phyloP scores from a whole-genome alignment of 179 eudicot species.

The Nepenthes alata region DNA sequence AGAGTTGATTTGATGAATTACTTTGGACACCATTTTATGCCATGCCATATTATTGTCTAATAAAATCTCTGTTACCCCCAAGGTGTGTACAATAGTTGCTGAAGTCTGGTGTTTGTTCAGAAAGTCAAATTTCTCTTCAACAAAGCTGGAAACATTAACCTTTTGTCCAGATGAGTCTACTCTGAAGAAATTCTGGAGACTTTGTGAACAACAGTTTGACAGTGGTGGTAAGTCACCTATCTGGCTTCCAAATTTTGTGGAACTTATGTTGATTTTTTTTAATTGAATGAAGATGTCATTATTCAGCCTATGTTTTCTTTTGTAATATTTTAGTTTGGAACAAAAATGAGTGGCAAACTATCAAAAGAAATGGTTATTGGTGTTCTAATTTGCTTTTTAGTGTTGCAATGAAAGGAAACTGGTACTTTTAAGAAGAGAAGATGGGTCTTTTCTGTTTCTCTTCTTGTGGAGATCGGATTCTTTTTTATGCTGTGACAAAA shows the following conservation, averaged over 20 bases:
- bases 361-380: no score
- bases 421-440: no score
- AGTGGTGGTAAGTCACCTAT: slow-evolving; percentile 41
- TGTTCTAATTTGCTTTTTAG: no score
- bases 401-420: no score
- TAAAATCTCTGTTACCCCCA: slow-evolving; percentile 13
- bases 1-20: neutral
- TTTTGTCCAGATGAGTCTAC: slow-evolving; percentile 45
- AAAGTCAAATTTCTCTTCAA: slow-evolving; percentile 53
- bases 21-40: neutral
- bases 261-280: no score
- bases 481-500: no score
- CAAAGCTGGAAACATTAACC: slow-evolving; percentile 62
- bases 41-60: slow-evolving; percentile 8
- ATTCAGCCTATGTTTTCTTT: no score
- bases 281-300: no score
- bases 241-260: neutral
- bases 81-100: slow-evolving; percentile 74
- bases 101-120: slow-evolving; percentile 77
- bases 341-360: no score
- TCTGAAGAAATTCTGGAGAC: slow-evolving; percentile 63
- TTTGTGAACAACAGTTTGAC: slow-evolving; percentile 69
- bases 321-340: no score
- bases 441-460: no score
- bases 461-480: no score